These are phyloP conservation scores for Aristolochia fimbriata DNA, from an alignment of 164 flowering plant species.

Conservation along the genomic window DNA sequence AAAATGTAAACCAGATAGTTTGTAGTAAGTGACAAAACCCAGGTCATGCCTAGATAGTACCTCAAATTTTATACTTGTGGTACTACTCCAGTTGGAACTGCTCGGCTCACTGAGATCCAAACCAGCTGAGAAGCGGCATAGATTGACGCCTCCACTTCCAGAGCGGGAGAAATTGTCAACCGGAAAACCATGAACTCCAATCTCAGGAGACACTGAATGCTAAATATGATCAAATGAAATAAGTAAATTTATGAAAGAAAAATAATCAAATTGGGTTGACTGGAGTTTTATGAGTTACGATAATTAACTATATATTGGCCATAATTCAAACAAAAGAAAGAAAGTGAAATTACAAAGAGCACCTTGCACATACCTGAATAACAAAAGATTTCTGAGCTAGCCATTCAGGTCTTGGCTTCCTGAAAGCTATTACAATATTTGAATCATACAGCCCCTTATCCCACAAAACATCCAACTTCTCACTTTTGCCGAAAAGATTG, in stretches of 20 bases:
- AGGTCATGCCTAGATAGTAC: constrained; percentile 16
- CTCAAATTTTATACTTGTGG: constrained; percentile 81
- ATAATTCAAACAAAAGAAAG: background rate
- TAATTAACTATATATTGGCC: background rate
- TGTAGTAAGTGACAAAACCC: background rate
- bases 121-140: constrained; percentile 64
- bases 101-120: constrained; percentile 80
- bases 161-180: constrained; percentile 71
- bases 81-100: constrained; percentile 75
- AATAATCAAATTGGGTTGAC: too few species aligned
- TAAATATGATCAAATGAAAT: constrained; percentile 18
- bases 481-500: constrained; percentile 84
- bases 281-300: too few species aligned
- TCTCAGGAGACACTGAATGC: constrained; percentile 81
- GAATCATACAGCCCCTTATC: constrained; percentile 91
- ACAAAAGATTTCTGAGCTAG: constrained; percentile 72
- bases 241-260: too few species aligned
- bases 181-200: constrained; percentile 79
- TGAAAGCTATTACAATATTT: constrained; percentile 54
- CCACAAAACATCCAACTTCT: constrained; percentile 85
- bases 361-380: constrained; percentile 51
- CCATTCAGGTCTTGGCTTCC: constrained; percentile 83
- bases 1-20: too few species aligned
- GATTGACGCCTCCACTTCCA: constrained; percentile 78
- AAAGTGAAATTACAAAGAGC: background rate